These are phyloP conservation scores for Cryptosporidium ryanae DNA, from an alignment of 169 alveolate genomes.

Conservation along the genomic window DNA sequence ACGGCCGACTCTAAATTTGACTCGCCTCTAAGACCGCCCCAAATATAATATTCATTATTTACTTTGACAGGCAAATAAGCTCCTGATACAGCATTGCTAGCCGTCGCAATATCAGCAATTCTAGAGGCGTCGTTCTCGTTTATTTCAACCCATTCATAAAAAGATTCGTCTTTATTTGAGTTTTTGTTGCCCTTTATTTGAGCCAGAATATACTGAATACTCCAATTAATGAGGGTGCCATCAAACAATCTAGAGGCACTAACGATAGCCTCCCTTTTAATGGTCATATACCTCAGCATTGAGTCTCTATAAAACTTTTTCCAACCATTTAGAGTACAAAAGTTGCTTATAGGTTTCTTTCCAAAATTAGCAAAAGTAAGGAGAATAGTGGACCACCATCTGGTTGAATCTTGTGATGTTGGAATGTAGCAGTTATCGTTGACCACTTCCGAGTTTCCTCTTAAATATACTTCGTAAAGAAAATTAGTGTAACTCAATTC, in stretches of 20 bases:
- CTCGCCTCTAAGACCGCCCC: constrained; percentile 75
- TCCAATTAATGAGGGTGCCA: constrained; percentile 68
- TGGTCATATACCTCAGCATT: constrained; percentile 1
- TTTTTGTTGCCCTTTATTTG: constrained; percentile 4
- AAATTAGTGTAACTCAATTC: constrained; percentile 52
- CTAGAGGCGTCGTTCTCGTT: constrained; percentile 17
- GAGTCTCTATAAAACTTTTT: constrained; percentile 44
- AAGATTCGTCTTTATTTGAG: background rate
- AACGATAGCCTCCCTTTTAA: constrained; percentile 46
- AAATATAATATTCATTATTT: constrained; percentile 41
- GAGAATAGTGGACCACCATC: constrained; percentile 63
- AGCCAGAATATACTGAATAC: constrained; percentile 17
- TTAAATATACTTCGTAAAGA: constrained; percentile 41
- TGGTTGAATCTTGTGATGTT: constrained; percentile 60
- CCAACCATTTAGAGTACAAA: constrained; percentile 64
- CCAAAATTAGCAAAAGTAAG: constrained; percentile 58
- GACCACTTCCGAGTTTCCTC: constrained; percentile 21
- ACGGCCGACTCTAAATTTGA: constrained; percentile 58
- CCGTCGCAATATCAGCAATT: constrained; percentile 55
- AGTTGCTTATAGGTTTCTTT: constrained; percentile 42
- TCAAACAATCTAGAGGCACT: constrained; percentile 68
- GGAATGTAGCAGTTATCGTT: constrained; percentile 53
- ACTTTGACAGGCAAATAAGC: constrained; percentile 55
- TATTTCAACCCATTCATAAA: constrained; percentile 19
- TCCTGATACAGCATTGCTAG: constrained; percentile 71